A percentile compares a stretch with the other conserved stretches of the same genome.
These are phyloP conservation scores for Balakata baccata DNA, from an alignment of 345 rosid genomes.

Conservation along the genomic window DNA sequence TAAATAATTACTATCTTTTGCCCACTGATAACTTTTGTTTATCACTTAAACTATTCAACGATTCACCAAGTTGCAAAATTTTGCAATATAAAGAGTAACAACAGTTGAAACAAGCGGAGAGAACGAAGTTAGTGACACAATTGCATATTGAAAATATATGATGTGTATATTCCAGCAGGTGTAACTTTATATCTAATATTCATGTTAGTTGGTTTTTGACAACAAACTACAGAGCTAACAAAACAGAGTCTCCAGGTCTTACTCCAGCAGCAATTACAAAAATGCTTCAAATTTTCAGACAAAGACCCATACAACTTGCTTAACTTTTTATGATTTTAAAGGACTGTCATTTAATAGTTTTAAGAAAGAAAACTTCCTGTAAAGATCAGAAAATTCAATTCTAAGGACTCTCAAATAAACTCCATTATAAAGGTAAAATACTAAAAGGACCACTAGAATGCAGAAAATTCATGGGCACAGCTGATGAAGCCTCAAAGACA, in stretches of 20 bases:
- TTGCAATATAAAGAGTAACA: background rate
- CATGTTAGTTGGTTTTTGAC: background rate
- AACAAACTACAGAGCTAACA: background rate
- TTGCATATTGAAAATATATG: background rate
- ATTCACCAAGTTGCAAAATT: constrained; percentile 7
- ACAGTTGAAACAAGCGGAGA: background rate
- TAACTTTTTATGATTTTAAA: background rate
- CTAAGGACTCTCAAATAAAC: background rate
- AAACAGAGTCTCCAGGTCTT: background rate
- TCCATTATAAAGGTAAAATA: no score
- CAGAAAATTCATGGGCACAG: background rate
- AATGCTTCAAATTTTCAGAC: background rate
- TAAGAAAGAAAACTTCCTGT: background rate
- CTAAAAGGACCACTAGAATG: no score
- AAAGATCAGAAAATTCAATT: background rate
- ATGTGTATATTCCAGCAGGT: background rate
- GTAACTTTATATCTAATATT: background rate
- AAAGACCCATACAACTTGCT: background rate
- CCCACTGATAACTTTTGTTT: background rate
- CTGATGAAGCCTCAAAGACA: background rate
- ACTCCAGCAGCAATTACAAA: background rate
- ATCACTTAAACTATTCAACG: background rate
- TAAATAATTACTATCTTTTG: background rate
- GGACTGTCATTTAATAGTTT: background rate
- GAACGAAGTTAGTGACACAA: background rate